Percentiles rank a stretch among this genome's conserved stretches.
These are phyloP conservation scores for Thuidium tamariscinum DNA, from an alignment of 225 moss, liverwort and hornwort species.

Conservation along the genomic window DNA sequence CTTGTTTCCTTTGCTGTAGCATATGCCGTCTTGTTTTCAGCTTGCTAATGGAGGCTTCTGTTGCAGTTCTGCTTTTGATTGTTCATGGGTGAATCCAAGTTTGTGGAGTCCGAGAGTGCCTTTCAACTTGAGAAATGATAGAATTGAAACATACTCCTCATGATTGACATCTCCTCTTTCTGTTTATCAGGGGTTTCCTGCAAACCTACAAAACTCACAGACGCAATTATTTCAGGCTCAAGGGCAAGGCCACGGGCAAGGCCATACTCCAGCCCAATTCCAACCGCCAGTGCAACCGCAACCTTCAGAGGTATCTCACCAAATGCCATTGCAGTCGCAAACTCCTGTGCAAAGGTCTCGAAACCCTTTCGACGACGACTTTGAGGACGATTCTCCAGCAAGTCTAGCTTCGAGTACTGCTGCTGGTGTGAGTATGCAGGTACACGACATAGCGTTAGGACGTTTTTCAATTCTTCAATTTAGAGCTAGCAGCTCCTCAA, in stretches of 20 bases:
- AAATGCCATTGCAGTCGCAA: constrained; percentile 6
- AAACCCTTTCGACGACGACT: constrained; percentile 54
- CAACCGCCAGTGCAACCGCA: constrained; percentile 15
- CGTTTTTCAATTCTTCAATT: not conserved
- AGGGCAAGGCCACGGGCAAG: not conserved
- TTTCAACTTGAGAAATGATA: not conserved
- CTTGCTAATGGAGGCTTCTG: not conserved
- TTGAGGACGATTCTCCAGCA: constrained; percentile 26
- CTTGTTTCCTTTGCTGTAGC: not conserved
- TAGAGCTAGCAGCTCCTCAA: not conserved
- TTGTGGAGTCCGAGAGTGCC: not conserved
- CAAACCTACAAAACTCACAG: constrained; percentile 11
- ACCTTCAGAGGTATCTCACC: not conserved
- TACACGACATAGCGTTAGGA: not conserved
- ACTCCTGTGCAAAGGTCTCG: constrained; percentile 21
- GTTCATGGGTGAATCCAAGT: not conserved
- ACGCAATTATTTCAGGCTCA: constrained; percentile 15
- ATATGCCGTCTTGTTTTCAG: not conserved
- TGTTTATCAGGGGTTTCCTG: constrained; percentile 2
- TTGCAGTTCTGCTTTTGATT: not conserved
- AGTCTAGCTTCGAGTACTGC: constrained; percentile 8
- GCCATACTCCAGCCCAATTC: constrained; percentile 1
- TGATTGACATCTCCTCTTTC: not conserved
- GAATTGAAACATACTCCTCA: not conserved
- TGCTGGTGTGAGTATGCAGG: constrained; percentile 25